phyloP scores from a whole-genome alignment of 805 yeast species.

The Candida odintsovae region DNA sequence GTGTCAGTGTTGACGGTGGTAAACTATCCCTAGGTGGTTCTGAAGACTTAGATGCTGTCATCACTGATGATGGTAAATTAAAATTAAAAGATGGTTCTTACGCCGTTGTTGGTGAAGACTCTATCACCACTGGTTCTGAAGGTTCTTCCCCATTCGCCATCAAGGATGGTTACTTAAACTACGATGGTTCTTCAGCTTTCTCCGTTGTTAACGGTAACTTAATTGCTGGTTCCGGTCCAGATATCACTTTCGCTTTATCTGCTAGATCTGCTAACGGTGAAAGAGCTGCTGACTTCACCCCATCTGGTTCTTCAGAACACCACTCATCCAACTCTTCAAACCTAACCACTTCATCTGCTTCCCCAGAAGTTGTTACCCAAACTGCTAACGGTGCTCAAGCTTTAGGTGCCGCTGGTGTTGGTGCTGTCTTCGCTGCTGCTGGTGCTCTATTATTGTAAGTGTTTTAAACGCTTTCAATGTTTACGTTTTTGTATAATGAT shows the following conservation, averaged over 20 bases:
- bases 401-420: constrained; percentile 14
- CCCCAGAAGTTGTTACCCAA: constrained; percentile 9
- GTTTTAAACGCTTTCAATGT: not conserved
- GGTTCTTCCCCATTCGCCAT: constrained; percentile 37
- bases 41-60: constrained; percentile 11
- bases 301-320: constrained; percentile 16
- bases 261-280: constrained; percentile 18
- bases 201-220: constrained; percentile 26
- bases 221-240: constrained; percentile 9
- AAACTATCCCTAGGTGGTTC: constrained; percentile 13
- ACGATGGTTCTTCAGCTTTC: constrained; percentile 30
- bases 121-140: constrained; percentile 22
- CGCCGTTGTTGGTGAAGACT: constrained; percentile 24
- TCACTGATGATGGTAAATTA: constrained; percentile 29
- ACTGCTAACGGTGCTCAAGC: constrained; percentile 24
- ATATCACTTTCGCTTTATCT: constrained; percentile 16
- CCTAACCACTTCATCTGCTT: constrained; percentile 4
- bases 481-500: not conserved
- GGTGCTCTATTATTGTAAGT: constrained; percentile 26
- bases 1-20: constrained; percentile 18
- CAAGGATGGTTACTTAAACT: constrained; percentile 30
- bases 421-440: constrained; percentile 26
- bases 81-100: constrained; percentile 25
- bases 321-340: constrained; percentile 8
- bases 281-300: constrained; percentile 21